Evolutionary conservation across 768 basidiomycete genomes (phyloP).

Genomic region (Lentinula aciculospora): DNA sequence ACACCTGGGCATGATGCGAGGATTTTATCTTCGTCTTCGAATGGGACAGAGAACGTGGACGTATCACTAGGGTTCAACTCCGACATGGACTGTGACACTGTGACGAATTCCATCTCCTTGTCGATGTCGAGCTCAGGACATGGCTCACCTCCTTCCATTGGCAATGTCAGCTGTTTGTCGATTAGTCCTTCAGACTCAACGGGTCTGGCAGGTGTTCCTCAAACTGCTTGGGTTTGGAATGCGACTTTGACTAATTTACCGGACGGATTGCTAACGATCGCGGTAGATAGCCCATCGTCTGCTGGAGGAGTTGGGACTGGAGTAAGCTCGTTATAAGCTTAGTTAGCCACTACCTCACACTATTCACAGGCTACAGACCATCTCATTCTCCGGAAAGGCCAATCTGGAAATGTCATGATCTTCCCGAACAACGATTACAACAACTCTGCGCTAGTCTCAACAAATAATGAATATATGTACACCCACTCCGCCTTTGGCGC

Average conservation of each 20-base stretch:
- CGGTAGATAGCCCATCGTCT: constrained; percentile 50
- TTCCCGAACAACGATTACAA: constrained; percentile 83
- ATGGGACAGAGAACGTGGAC: constrained; percentile 51
- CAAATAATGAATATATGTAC: constrained; percentile 65
- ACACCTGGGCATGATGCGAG: constrained; percentile 85
- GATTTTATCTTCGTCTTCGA: constrained; percentile 38
- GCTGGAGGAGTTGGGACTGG: constrained; percentile 42
- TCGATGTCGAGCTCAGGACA: constrained; percentile 66
- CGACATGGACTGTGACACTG: constrained; percentile 65
- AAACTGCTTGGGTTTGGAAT: constrained; percentile 68
- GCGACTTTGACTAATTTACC: constrained; percentile 70
- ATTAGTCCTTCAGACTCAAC: constrained; percentile 45
- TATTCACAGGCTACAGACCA: constrained; percentile 59
- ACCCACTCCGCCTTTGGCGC: constrained; percentile 82
- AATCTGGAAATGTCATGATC: constrained; percentile 73
- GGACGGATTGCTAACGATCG: constrained; percentile 79
- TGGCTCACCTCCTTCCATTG: constrained; percentile 48
- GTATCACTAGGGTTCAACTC: constrained; percentile 77
- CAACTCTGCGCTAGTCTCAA: constrained; percentile 45
- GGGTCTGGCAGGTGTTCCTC: constrained; percentile 45
- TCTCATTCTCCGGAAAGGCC: constrained; percentile 77
- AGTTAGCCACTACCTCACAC: not conserved
- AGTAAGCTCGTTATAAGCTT: constrained; percentile 25
- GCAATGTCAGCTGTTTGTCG: constrained; percentile 39
- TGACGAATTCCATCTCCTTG: constrained; percentile 60